These are phyloP conservation scores for Aureobasidium sp. DNA, from an alignment of 2,329 filamentous ascomycete genomes.

Conservation along the genomic window DNA sequence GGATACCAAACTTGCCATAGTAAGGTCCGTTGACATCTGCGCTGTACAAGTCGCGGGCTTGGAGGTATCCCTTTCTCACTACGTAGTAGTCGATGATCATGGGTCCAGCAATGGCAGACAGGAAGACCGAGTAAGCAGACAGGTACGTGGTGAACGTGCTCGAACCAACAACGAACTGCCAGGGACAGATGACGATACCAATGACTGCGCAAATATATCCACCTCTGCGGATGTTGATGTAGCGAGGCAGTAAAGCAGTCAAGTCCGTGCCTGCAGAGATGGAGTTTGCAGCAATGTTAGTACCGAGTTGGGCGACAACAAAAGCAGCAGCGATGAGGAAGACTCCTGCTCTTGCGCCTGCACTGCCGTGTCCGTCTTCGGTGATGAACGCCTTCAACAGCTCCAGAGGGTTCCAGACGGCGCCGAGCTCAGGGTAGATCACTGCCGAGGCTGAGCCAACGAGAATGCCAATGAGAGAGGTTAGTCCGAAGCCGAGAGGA, in stretches of 20 bases:
- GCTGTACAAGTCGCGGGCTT: slow-evolving; percentile 73
- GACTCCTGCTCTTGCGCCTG: slow-evolving; percentile 45
- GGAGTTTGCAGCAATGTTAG: slow-evolving; percentile 70
- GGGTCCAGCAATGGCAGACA: slow-evolving; percentile 90
- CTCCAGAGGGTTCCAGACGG: slow-evolving; percentile 37
- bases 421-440: slow-evolving; percentile 54
- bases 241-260: slow-evolving; percentile 46
- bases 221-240: slow-evolving; percentile 68
- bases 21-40: slow-evolving; percentile 62
- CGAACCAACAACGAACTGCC: slow-evolving; percentile 64
- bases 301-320: slow-evolving; percentile 45
- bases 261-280: slow-evolving; percentile 50
- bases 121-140: slow-evolving; percentile 85
- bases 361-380: slow-evolving; percentile 29
- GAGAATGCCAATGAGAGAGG: slow-evolving; percentile 17
- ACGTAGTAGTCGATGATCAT: slow-evolving; percentile 84
- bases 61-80: slow-evolving; percentile 73
- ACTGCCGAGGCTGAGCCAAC: slow-evolving; percentile 38
- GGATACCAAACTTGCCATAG: slow-evolving; percentile 64
- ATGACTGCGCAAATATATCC: slow-evolving; percentile 77
- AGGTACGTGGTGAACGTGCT: slow-evolving; percentile 91
- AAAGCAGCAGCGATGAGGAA: slow-evolving; percentile 42
- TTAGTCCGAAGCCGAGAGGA: slow-evolving; percentile 20
- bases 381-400: slow-evolving; percentile 37
- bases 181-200: slow-evolving; percentile 81